A percentile compares a stretch with the other conserved stretches of the same genome.
Evolutionary conservation across 306 rosid species (phyloP).

Genomic region (Hippophae rhamnoides): DNA sequence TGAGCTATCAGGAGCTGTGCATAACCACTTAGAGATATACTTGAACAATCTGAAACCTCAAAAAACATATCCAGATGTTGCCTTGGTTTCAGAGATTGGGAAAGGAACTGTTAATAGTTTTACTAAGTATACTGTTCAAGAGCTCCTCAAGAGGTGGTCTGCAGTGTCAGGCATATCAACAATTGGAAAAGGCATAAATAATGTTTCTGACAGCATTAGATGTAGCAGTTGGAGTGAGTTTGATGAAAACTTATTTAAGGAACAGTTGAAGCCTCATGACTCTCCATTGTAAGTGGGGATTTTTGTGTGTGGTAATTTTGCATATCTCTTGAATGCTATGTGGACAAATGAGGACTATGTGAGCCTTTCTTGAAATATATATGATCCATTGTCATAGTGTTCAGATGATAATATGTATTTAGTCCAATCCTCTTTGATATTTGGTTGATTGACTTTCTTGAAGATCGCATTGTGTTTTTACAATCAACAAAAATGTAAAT

Average conservation of each 20-base stretch:
- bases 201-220: constrained; percentile 6
- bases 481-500: neutral
- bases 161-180: constrained; percentile 15
- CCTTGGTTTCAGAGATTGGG: constrained; percentile 3
- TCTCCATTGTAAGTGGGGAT: constrained; percentile 23
- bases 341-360: neutral
- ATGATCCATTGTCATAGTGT: neutral
- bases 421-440: neutral
- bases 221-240: constrained; percentile 7
- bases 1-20: constrained; percentile 15
- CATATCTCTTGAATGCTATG: neutral
- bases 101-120: constrained; percentile 11
- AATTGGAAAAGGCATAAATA: constrained; percentile 21
- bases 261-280: constrained; percentile 11
- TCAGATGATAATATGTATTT: too few relatives aligned
- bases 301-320: neutral
- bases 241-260: constrained; percentile 21
- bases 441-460: neutral
- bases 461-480: neutral
- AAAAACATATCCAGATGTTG: constrained; percentile 2
- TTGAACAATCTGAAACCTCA: constrained; percentile 16
- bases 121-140: constrained; percentile 17
- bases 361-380: neutral
- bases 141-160: constrained; percentile 24
- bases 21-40: constrained; percentile 20